Conservation (phyloP, 352 stramenopile species). For the Phytophthora pistaciae region DNA sequence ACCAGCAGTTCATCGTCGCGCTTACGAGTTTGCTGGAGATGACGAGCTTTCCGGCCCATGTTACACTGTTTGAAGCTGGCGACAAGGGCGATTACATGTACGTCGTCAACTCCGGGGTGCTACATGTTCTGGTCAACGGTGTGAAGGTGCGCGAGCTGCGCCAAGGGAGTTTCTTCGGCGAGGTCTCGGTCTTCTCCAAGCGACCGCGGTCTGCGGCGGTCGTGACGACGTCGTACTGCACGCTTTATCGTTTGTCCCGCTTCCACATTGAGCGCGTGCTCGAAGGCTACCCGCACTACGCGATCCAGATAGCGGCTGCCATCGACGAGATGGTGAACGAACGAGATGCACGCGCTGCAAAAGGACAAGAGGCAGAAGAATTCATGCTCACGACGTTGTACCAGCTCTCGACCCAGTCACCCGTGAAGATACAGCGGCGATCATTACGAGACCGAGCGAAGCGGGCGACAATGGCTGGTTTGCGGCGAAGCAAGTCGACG, state of each 20-base stretch:
- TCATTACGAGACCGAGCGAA: constrained; percentile 26
- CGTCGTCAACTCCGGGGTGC: constrained; percentile 66
- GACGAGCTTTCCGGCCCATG: constrained; percentile 63
- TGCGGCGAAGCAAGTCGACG: constrained; percentile 43
- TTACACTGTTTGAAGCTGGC: constrained; percentile 58
- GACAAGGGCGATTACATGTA: constrained; percentile 82
- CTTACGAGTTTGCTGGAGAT: constrained; percentile 78
- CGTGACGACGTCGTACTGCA: constrained; percentile 66
- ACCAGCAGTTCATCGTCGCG: constrained; percentile 65
- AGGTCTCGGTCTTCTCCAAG: constrained; percentile 77
- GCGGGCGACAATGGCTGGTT: no score
- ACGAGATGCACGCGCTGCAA: constrained; percentile 25
- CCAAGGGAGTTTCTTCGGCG: constrained; percentile 75
- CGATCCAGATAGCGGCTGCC: constrained; percentile 42
- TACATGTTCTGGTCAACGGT: constrained; percentile 68
- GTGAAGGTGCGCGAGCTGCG: constrained; percentile 72
- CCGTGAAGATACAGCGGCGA: constrained; percentile 8
- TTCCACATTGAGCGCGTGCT: constrained; percentile 73
- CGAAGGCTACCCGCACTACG: constrained; percentile 69
- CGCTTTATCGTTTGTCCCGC: constrained; percentile 69
- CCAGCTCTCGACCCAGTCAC: constrained; percentile 42
- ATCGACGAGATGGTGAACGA: constrained; percentile 61
- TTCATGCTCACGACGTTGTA: constrained; percentile 68
- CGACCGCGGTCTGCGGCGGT: constrained; percentile 65
- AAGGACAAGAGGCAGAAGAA: constrained; percentile 35